Evolutionary conservation across 2,329 filamentous ascomycete genomes (phyloP).

Genomic region (Emmonsiellopsis sp.): DNA sequence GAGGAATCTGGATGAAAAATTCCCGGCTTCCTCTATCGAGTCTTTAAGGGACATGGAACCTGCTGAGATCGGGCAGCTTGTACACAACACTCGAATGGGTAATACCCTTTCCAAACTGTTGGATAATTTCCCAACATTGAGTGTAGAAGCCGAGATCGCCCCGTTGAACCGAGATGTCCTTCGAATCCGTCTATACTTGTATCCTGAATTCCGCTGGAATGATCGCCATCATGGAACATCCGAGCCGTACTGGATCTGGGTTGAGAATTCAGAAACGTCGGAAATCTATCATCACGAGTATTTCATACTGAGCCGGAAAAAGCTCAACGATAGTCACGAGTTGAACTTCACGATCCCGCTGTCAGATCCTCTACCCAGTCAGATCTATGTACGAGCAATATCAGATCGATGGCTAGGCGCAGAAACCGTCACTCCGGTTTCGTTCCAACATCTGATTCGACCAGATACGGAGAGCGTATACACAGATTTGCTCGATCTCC

Average conservation of each 20-base stretch:
- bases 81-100: constrained; percentile 85
- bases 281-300: constrained; percentile 98
- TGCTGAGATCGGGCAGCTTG: constrained; percentile 78
- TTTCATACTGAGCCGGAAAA: constrained; percentile 83
- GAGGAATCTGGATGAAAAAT: constrained; percentile 74
- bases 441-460: constrained; percentile 94
- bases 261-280: constrained; percentile 93
- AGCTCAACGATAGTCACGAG: constrained; percentile 92
- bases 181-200: constrained; percentile 76
- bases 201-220: constrained; percentile 89
- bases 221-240: constrained; percentile 87
- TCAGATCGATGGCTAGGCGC: constrained; percentile 95
- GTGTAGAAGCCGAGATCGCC: constrained; percentile 86
- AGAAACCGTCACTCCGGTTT: constrained; percentile 89
- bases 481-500: constrained; percentile 83
- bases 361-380: constrained; percentile 82
- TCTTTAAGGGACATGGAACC: constrained; percentile 85
- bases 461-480: constrained; percentile 97
- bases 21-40: constrained; percentile 64
- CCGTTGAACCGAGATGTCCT: constrained; percentile 91
- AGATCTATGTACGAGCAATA: constrained; percentile 91
- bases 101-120: constrained; percentile 70
- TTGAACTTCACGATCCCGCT: constrained; percentile 95
- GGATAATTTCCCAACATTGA: constrained; percentile 84
- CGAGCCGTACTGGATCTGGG: constrained; percentile 97